Percentiles rank a stretch among this genome's conserved stretches.
Evolutionary conservation across 2,329 filamentous ascomycete genomes (phyloP).

Genomic region (Fusarium hostae): DNA sequence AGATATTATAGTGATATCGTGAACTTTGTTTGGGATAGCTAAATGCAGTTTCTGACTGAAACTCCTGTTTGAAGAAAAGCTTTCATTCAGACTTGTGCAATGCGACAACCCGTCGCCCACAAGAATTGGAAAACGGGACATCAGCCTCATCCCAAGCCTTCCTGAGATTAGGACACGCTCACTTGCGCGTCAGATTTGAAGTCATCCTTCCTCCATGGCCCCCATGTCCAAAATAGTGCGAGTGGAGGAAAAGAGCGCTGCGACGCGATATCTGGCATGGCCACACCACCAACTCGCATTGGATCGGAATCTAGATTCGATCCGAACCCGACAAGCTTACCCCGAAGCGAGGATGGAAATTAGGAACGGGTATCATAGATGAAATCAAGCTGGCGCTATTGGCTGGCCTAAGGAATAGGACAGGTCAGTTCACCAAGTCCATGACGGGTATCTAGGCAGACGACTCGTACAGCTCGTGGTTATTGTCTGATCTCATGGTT

Average conservation of each 20-base stretch:
- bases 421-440: conserved; percentile 7
- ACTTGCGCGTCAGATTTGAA: not conserved
- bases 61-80: not conserved
- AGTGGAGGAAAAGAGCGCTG: not conserved
- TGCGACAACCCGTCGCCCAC: not conserved
- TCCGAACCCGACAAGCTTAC: conserved; percentile 35
- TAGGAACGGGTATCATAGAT: not conserved
- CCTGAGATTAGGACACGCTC: not conserved
- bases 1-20: not conserved
- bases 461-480: not conserved
- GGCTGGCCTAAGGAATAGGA: conserved; percentile 6
- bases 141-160: not conserved
- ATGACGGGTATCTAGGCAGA: not conserved
- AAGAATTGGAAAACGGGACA: not conserved
- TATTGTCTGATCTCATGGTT: not conserved
- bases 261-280: not conserved
- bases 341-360: conserved; percentile 8
- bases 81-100: not conserved
- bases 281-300: conserved; percentile 12
- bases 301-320: conserved; percentile 26
- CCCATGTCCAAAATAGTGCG: not conserved
- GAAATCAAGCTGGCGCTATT: conserved; percentile 21
- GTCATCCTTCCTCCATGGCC: not conserved
- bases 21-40: not conserved
- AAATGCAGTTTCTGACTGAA: not conserved